phyloP scores from a whole-genome alignment of 192 early-diverging fungal species.

The Entomortierella parvispora region DNA sequence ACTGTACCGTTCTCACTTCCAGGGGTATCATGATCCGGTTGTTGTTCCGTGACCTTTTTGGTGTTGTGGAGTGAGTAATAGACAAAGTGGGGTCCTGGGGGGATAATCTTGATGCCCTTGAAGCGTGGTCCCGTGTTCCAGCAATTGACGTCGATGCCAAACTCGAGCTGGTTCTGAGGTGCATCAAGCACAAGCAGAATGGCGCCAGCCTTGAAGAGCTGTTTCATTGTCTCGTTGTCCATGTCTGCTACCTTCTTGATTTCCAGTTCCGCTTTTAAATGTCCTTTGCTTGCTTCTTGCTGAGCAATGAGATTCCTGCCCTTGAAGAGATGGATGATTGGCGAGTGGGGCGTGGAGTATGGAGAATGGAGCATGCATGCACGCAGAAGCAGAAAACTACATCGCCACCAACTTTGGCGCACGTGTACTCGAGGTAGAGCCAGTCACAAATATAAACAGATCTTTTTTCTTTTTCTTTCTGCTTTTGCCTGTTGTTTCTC shows the following conservation, averaged over 20 bases:
- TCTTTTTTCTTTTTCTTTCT: neutral
- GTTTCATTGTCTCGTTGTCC: constrained; percentile 85
- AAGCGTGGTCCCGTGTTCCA: constrained; percentile 94
- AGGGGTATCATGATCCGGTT: neutral
- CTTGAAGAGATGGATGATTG: too few relatives aligned
- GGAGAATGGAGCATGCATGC: neutral
- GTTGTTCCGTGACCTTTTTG: constrained; percentile 58
- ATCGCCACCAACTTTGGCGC: neutral
- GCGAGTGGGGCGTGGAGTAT: neutral
- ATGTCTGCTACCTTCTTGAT: constrained; percentile 49
- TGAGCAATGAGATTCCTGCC: too few relatives aligned
- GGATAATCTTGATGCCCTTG: constrained; percentile 92
- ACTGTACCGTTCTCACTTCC: constrained; percentile 10
- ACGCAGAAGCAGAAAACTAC: neutral
- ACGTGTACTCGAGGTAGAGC: neutral
- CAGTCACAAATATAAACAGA: neutral
- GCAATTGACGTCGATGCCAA: constrained; percentile 91
- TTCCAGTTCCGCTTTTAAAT: neutral
- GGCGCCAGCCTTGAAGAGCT: constrained; percentile 80
- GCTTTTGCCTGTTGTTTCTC: neutral
- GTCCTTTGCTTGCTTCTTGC: neutral
- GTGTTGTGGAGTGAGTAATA: constrained; percentile 71
- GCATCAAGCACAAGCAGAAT: constrained; percentile 85
- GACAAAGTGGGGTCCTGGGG: constrained; percentile 93
- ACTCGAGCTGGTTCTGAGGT: constrained; percentile 71